Evolutionary conservation across 345 rosid genomes (phyloP), one percentile per base, ranked within the genome.

Genomic region (Gossypium bickii): DNA sequence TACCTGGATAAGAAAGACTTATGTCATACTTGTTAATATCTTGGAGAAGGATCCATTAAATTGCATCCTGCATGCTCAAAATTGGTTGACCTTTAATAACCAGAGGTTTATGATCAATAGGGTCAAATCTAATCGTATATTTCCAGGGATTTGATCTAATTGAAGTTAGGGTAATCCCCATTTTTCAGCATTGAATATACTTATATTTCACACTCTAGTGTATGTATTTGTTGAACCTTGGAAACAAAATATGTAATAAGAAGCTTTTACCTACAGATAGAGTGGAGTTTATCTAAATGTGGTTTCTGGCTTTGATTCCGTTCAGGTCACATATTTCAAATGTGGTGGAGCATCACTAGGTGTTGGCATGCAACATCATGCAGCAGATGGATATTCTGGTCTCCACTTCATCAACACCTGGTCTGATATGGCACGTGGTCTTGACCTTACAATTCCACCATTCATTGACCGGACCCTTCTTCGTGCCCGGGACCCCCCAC

Each of bases 261-360:
- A 34, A 5, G 41, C 7, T 34, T 34, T 34, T 34, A 34, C 7
- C 41, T 34, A 34, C 41, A 5, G 41, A 1, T 34, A 34, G 41
- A 34, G 24, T n/a, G 43, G 55, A 70, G 51, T 45, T 70, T 44
- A 24, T 58, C 72, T 49, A 7, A 48, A 41, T 12, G 13, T 29
- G 38, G 1, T 59, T 41, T 56, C 51, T 41, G 41, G 73, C 58
- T 74, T 25, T 67, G 38, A 18, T 66, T 43, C 4, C 71, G 15
- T 60, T 56, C 81, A 93, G 98, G 87, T 94, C 51, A 94, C 98
- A 24, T 79, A 80, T 79, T 91, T 94, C 80, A 94, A 92, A 82
- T 94, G 98, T 43, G 97, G 98, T 12, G 97, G 98, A 76, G 93
- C 80, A 49, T 92, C 98, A n/a, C 93, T 94, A 62, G 98, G 98